Evolutionary conservation across 2,329 filamentous ascomycete species (phyloP).

Genomic region (Colletotrichum liaoningense): DNA sequence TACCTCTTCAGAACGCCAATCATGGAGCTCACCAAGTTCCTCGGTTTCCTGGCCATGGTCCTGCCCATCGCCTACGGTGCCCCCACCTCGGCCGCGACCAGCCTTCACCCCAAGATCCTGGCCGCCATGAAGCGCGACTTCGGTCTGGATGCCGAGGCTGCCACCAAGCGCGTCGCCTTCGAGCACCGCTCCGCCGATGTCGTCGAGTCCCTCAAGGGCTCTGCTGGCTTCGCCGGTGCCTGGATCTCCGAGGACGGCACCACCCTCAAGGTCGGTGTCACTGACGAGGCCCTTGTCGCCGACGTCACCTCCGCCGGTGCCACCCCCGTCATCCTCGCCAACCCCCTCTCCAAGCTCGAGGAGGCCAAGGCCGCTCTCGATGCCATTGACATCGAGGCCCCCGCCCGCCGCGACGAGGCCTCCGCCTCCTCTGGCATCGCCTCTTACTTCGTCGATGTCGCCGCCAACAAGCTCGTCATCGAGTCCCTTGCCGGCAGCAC

Average conservation of each 20-base stretch:
- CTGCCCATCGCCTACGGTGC: conserved; percentile 54
- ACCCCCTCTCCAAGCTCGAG: conserved; percentile 51
- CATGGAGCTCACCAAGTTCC: conserved; percentile 53
- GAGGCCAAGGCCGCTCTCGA: conserved; percentile 55
- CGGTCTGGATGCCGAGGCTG: conserved; percentile 50
- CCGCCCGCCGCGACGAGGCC: conserved; percentile 40
- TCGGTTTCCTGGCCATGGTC: conserved; percentile 50
- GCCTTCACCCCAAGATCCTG: conserved; percentile 53
- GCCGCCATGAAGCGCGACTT: conserved; percentile 57
- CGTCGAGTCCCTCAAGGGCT: conserved; percentile 48
- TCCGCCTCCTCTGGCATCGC: conserved; percentile 46
- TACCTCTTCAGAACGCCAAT: conserved; percentile 39
- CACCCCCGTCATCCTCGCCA: conserved; percentile 46
- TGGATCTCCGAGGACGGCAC: conserved; percentile 50
- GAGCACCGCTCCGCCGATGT: conserved; percentile 49
- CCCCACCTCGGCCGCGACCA: conserved; percentile 46
- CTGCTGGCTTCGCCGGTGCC: conserved; percentile 51
- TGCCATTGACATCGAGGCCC: conserved; percentile 49
- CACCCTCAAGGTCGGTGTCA: conserved; percentile 49
- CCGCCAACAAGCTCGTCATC: conserved; percentile 53
- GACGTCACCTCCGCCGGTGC: conserved; percentile 50
- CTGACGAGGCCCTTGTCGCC: conserved; percentile 47
- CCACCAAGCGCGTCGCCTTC: conserved; percentile 50
- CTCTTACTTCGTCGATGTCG: conserved; percentile 52
- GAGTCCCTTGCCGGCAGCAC: conserved; percentile 50